Evolutionary conservation across 2,329 filamentous ascomycete genomes (phyloP).

Genomic region (Aspergillus ochraceoroseus): DNA sequence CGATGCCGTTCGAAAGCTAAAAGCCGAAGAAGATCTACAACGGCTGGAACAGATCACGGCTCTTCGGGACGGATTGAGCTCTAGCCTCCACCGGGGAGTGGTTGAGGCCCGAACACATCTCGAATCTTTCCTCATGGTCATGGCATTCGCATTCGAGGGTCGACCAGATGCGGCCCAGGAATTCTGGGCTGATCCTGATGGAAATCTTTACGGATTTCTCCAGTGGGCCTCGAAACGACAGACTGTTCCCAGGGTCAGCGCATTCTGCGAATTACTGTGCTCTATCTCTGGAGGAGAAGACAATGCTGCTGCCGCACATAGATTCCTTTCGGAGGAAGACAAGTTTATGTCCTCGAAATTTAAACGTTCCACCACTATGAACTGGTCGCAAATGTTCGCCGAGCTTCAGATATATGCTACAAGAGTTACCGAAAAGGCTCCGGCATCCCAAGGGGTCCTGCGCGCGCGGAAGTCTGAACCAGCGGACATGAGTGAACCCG

Average conservation of each 20-base stretch:
- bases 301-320: constrained; percentile 78
- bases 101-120: constrained; percentile 56
- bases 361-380: constrained; percentile 75
- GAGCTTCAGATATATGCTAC: constrained; percentile 80
- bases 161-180: constrained; percentile 76
- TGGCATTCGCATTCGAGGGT: constrained; percentile 84
- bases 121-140: constrained; percentile 86
- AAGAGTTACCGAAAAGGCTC: constrained; percentile 69
- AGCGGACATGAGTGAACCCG: constrained; percentile 77
- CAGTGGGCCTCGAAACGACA: constrained; percentile 95
- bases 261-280: constrained; percentile 94
- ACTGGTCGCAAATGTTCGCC: constrained; percentile 87
- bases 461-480: constrained; percentile 57
- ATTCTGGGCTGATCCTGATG: constrained; percentile 90
- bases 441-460: constrained; percentile 52
- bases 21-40: constrained; percentile 85
- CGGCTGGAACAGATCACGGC: constrained; percentile 45
- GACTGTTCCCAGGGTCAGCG: constrained; percentile 90
- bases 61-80: constrained; percentile 42
- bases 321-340: constrained; percentile 83
- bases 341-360: constrained; percentile 69
- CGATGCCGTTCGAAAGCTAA: constrained; percentile 78
- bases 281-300: constrained; percentile 77
- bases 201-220: constrained; percentile 88
- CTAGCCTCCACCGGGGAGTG: constrained; percentile 38